Conservation (phyloP, 2,329 filamentous ascomycete species). For the Colletotrichum tofieldiae region DNA sequence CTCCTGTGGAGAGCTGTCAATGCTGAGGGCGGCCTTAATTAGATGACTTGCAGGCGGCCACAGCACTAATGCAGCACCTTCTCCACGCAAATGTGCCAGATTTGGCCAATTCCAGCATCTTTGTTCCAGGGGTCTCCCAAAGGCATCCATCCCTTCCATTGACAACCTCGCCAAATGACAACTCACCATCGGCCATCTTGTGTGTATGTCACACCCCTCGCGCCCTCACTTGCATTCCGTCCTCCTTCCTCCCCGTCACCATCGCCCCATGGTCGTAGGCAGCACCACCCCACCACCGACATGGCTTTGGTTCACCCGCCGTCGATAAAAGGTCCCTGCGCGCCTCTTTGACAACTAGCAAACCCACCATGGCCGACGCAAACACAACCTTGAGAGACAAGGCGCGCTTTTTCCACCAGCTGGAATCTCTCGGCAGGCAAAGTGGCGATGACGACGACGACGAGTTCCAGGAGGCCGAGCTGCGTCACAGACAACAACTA, state of each 20-base stretch:
- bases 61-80: conserved; percentile 31
- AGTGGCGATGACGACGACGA: conserved; percentile 48
- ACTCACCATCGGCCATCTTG: conserved; percentile 4
- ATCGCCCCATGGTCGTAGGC: conserved; percentile 10
- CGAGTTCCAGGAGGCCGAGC: conserved; percentile 46
- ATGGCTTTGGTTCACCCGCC: conserved; percentile 21
- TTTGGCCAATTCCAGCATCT: conserved; percentile 18
- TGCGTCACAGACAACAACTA: conserved; percentile 41
- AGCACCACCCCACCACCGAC: conserved; percentile 23
- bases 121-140: conserved; percentile 22
- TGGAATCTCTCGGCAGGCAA: conserved; percentile 51
- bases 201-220: neutral
- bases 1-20: conserved; percentile 26
- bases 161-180: conserved; percentile 24
- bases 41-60: conserved; percentile 37
- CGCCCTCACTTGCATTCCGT: neutral
- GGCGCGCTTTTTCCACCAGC: conserved; percentile 61
- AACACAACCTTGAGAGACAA: conserved; percentile 57
- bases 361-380: conserved; percentile 44
- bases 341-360: conserved; percentile 8
- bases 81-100: conserved; percentile 19
- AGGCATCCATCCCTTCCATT: conserved; percentile 34
- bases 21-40: conserved; percentile 32
- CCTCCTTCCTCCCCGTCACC: neutral
- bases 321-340: conserved; percentile 16